phyloP scores from a whole-genome alignment of 2,329 filamentous ascomycete genomes.

The Dactylonectria estremocensis region DNA sequence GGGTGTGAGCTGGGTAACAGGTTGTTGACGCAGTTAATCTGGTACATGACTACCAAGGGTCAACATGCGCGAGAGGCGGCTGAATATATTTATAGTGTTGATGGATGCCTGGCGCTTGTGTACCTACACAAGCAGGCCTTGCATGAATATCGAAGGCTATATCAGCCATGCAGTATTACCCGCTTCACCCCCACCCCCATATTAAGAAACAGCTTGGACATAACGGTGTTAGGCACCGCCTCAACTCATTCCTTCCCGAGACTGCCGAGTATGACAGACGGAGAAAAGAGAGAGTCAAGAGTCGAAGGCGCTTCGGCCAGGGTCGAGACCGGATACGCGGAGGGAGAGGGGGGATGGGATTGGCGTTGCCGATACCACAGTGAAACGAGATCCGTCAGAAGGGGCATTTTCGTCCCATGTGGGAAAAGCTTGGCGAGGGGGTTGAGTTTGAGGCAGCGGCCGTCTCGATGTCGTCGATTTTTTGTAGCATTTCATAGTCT shows the following conservation, averaged over 20 bases:
- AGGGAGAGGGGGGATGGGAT: background rate
- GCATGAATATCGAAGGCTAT: background rate
- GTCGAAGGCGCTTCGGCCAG: constrained; percentile 8
- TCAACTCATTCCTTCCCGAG: constrained; percentile 14
- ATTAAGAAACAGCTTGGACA: background rate
- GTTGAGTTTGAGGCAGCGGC: constrained; percentile 14
- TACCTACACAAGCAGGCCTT: background rate
- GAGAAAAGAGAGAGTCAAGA: constrained; percentile 5
- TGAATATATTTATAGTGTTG: constrained; percentile 22
- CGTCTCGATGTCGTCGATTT: background rate
- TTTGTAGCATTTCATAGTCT: background rate
- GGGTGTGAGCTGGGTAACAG: background rate
- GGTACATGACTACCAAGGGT: constrained; percentile 1
- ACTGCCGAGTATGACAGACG: constrained; percentile 17
- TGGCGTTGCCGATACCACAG: constrained; percentile 18
- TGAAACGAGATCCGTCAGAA: constrained; percentile 28
- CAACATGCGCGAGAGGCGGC: background rate
- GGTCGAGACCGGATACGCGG: background rate
- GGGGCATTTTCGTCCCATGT: constrained; percentile 11
- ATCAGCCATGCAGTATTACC: constrained; percentile 8
- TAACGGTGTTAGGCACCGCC: constrained; percentile 8
- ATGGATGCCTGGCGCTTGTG: constrained; percentile 3
- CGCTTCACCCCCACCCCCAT: background rate
- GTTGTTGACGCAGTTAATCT: background rate
- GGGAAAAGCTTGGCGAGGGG: background rate